Percentiles rank a stretch among this genome's conserved stretches.
These are phyloP conservation scores for Aegilops umbellulata DNA, from an alignment of 176 grass and related monocot genomes.

Conservation along the genomic window DNA sequence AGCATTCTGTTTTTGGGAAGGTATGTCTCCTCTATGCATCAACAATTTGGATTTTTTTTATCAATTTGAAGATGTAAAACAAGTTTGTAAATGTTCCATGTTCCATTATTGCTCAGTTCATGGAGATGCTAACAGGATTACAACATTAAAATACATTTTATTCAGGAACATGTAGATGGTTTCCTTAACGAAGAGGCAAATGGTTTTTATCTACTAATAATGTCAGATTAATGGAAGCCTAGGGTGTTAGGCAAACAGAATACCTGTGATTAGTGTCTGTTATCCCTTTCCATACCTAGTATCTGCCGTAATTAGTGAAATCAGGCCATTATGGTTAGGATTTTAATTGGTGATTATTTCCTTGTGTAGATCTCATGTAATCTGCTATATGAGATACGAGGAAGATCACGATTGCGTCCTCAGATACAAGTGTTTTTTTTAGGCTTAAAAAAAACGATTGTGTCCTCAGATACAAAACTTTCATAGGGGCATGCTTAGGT, in stretches of 20 bases:
- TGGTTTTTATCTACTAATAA: not conserved
- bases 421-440: too few relatives aligned
- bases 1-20: constrained; percentile 95
- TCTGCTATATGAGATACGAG: not conserved
- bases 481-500: not conserved
- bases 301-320: not conserved
- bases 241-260: not conserved
- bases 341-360: not conserved
- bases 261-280: not conserved
- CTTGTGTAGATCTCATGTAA: not conserved
- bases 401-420: too few relatives aligned
- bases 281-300: not conserved
- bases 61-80: not conserved
- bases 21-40: constrained; percentile 31
- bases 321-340: not conserved
- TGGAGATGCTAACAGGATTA: not conserved
- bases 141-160: not conserved
- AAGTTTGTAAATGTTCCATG: not conserved
- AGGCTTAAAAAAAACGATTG: too few relatives aligned
- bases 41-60: not conserved
- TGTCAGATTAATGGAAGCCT: not conserved
- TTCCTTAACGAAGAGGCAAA: not conserved
- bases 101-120: not conserved
- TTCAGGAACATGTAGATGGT: not conserved
- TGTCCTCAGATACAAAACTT: too few relatives aligned